Evolutionary conservation across 192 early-diverging fungal species (phyloP).

Genomic region (Neocallimastix lanati): DNA sequence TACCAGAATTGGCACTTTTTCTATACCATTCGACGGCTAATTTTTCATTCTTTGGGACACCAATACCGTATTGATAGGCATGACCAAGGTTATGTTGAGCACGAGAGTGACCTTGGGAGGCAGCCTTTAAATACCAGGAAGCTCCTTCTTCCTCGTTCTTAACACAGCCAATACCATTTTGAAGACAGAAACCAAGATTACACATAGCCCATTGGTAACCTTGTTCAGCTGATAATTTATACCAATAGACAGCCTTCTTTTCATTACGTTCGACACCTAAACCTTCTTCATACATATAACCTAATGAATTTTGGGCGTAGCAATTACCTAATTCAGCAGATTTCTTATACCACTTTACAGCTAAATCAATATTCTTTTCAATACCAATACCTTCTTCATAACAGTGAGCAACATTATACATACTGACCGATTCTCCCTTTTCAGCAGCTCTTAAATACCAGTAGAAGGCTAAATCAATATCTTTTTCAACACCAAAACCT

Average conservation of each 20-base stretch:
- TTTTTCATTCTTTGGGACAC: constrained; percentile 19
- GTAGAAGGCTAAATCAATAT: constrained; percentile 36
- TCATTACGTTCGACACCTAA: constrained; percentile 37
- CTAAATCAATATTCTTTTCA: constrained; percentile 1
- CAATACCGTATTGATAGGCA: no score
- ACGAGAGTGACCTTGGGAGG: constrained; percentile 32
- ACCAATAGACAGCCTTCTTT: constrained; percentile 40
- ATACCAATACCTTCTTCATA: constrained; percentile 30
- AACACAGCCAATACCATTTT: constrained; percentile 36
- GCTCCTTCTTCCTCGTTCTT: constrained; percentile 26
- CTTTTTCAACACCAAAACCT: no score
- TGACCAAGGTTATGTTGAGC: constrained; percentile 33
- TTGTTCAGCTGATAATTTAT: constrained; percentile 43
- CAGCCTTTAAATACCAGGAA: constrained; percentile 33
- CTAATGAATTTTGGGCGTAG: constrained; percentile 64
- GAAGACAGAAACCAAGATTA: constrained; percentile 61
- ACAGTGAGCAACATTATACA: no score
- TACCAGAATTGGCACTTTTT: constrained; percentile 27
- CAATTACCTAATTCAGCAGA: no score
- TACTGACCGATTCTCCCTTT: constrained; percentile 23
- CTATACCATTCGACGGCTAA: constrained; percentile 38
- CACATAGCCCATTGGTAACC: constrained; percentile 35
- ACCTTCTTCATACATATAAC: constrained; percentile 66
- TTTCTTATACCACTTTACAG: constrained; percentile 33
- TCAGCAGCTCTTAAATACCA: constrained; percentile 24